A percentile compares a stretch with the other conserved stretches of the same genome.
Conservation (phyloP, 129 eudicot genomes). For the Erigeron canadensis region DNA sequence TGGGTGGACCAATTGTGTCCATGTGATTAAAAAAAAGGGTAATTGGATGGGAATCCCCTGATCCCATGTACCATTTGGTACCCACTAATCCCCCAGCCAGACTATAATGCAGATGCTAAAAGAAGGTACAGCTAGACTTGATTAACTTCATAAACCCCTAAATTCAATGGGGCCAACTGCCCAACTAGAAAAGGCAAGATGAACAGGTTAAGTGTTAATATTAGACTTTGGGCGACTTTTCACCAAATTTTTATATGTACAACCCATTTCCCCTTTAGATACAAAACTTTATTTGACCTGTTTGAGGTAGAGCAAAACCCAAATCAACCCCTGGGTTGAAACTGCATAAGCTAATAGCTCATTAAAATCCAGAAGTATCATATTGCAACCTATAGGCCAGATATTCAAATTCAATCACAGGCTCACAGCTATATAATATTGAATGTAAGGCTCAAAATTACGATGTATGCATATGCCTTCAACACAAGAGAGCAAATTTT, state of each 20-base stretch:
- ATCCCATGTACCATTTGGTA: too few relatives aligned
- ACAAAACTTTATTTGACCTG: neutral
- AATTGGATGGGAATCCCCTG: too few relatives aligned
- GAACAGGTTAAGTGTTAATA: neutral
- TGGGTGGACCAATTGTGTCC: too few relatives aligned
- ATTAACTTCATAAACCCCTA: slow-evolving; percentile 4
- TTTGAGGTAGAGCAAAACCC: neutral
- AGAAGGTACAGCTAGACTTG: neutral
- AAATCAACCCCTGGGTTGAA: neutral
- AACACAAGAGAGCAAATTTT: too few relatives aligned
- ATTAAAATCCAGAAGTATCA: too few relatives aligned
- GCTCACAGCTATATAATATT: neutral
- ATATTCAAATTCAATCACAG: neutral
- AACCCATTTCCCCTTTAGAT: neutral
- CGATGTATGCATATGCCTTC: too few relatives aligned
- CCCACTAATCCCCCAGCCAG: too few relatives aligned
- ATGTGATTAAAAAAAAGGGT: too few relatives aligned
- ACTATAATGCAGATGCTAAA: neutral
- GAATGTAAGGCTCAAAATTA: too few relatives aligned
- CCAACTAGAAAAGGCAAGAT: neutral
- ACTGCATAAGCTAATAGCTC: neutral
- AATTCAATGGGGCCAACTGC: neutral
- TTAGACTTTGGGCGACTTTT: neutral
- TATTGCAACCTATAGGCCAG: neutral
- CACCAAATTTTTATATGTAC: neutral